These are phyloP conservation scores for Polygonum maritimum DNA, from an alignment of 148 eudicot species.

Conservation along the genomic window DNA sequence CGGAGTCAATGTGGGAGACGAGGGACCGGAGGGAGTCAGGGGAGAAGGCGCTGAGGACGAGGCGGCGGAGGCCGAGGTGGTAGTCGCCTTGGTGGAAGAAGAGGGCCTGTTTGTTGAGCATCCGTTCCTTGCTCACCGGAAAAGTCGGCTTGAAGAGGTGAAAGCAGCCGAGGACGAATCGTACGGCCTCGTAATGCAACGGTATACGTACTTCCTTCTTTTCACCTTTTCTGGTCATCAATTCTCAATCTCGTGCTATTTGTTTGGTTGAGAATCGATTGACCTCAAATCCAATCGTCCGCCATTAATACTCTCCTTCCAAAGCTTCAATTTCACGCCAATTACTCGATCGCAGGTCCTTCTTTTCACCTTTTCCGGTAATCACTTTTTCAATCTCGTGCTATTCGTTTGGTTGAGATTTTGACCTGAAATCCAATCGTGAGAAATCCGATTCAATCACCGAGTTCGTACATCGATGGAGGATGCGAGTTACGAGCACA, in stretches of 20 bases:
- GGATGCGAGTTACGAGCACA: slow-evolving; percentile 16
- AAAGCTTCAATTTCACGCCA: neutral
- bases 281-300: neutral
- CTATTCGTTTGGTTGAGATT: neutral
- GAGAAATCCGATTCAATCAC: neutral
- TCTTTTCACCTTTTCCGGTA: neutral
- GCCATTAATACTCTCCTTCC: neutral
- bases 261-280: neutral
- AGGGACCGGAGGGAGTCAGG: too few relatives aligned
- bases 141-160: too few relatives aligned
- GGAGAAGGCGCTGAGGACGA: too few relatives aligned
- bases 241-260: neutral
- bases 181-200: too few relatives aligned
- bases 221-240: too few relatives aligned
- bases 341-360: neutral
- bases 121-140: too few relatives aligned
- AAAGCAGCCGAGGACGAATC: too few relatives aligned
- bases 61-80: too few relatives aligned
- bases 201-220: too few relatives aligned
- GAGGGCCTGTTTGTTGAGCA: too few relatives aligned
- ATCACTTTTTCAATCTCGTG: neutral
- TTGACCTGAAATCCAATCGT: neutral
- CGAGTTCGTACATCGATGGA: slow-evolving; percentile 17
- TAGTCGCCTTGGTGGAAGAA: too few relatives aligned
- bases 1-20: too few relatives aligned